Conservation (phyloP, 2,329 filamentous ascomycete genomes). For the Neofusicoccum cordaticola region DNA sequence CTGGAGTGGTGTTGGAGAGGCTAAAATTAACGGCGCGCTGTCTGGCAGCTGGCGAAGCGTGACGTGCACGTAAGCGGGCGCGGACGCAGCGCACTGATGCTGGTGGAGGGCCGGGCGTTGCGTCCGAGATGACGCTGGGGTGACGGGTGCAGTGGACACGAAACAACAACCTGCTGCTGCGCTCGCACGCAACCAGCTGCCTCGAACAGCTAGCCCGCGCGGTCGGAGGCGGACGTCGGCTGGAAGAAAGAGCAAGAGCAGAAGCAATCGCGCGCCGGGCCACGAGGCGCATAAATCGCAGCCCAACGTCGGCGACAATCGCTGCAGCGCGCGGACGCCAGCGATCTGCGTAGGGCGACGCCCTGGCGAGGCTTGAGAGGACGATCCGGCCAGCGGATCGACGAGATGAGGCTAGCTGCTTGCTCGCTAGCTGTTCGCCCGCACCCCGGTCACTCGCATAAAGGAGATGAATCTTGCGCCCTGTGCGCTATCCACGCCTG, state of each 20-base stretch:
- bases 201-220: neutral
- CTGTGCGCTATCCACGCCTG: neutral
- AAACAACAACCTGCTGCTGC: neutral
- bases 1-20: neutral
- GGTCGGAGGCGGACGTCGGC: neutral
- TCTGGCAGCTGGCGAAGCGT: neutral
- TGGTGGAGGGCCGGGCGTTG: neutral
- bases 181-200: neutral
- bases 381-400: constrained; percentile 13
- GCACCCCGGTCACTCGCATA: constrained; percentile 6
- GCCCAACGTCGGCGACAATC: neutral
- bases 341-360: constrained; percentile 8
- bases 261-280: neutral
- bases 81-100: neutral
- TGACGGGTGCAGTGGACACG: too few relatives aligned
- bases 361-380: constrained; percentile 15
- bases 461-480: constrained; percentile 10
- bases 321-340: neutral
- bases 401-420: constrained; percentile 3
- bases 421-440: neutral
- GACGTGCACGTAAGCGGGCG: neutral
- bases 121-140: neutral
- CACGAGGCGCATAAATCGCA: constrained; percentile 7
- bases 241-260: neutral
- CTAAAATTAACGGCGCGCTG: neutral